Base-by-base conservation (phyloP, 177 flowering plant genomes). In the Vitis hybrid region DNA sequence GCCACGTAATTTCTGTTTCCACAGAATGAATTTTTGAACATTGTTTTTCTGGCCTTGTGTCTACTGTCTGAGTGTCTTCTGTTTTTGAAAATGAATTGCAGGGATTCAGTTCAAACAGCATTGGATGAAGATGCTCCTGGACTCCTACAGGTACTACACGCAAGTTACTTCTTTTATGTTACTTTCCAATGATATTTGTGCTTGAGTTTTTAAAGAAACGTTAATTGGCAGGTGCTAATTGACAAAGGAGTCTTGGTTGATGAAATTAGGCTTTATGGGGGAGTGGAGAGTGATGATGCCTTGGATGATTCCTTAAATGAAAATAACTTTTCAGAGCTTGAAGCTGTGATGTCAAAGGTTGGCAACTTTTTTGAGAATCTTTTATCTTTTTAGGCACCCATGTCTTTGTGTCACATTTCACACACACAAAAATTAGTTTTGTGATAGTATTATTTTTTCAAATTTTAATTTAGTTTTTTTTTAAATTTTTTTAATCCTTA, bases 51-150 rank as follows among this genome's bases (percentile, higher is more conserved):
- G 12, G 30, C 11, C 63, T 48, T 61, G 17, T 70, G 21, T n/a
- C 8, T 54, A 14, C 4, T 64, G 9, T 64, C 63, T 59, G 23
- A 61, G 5, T 26, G 21, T 63, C 49, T 8, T 26, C 2, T 39
- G 26, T 50, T 34, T 52, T 30, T 56, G 7, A 52, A 49, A 71
- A 64, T 63, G 12, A 68, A 71, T 60, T 85, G 71, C 87, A 94
- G 98, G 75, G 82, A 86, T 73, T 92, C 91, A 1, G 80, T 86
- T 71, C 89, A 84, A 80, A 86, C 86, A 23, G 97, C 98, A 7
- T 70, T 94, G 62, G 91, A 92, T 80, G 98, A 94, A 80, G 98
- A 94, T 91, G 97, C 91, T 74, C 97, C 98, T 64, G 98, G 91
- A 63, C 94, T 94, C 62, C 82, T 94, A 64, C 80, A 84, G 97